Base-by-base conservation (phyloP, 2,329 filamentous ascomycete species). In the Biscogniauxia mediterranea region DNA sequence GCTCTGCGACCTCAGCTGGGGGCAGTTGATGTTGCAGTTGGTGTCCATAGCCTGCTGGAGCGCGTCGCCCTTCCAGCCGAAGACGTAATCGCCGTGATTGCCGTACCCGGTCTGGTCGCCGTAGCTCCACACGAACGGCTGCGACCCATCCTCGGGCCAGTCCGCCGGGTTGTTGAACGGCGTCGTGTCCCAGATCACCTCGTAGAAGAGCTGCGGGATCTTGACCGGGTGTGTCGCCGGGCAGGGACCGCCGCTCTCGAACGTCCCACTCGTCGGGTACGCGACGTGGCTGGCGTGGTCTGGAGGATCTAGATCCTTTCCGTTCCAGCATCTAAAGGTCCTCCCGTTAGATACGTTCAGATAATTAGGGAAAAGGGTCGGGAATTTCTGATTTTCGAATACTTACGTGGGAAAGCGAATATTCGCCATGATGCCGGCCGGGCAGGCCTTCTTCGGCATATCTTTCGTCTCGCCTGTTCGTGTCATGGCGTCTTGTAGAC, bases 231-330 rank as follows among this genome's bases (percentile, higher is more conserved):
- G 69, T 1, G 68, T 64, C 21, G 64, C 58, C 5, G 70, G 68
- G 56, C 69, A 71, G 2, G 64, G 54, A n/a, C 68, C 68, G 25
- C 64, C 62, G 56, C 60, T 67, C 64, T 66, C 64, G 42, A 68
- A 68, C 20, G 67, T 69, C 4, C 67, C 67, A 55, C 62, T 64
- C 6, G 54, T 64, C 3, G 82, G 82, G 62, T 83, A 85, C 5
- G 77, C 73, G 66, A 84, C 76, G 66, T 85, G 83, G 49, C 72
- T 80, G 56, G 76, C 76, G 71, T 83, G 80, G 69, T 83, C 76
- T 0, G 73, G 53, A 3, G 76, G 71, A 66, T 83, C 80, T 54
- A 80, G 65, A 62, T 82, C 75, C 50, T 74, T 74, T 46, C 82
- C 82, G 60, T 85, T 75, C 82, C 82, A 85, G 74, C 82, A 84